These are phyloP conservation scores for Fusarium sp. DNA, from an alignment of 2,329 filamentous ascomycete genomes.

Conservation along the genomic window DNA sequence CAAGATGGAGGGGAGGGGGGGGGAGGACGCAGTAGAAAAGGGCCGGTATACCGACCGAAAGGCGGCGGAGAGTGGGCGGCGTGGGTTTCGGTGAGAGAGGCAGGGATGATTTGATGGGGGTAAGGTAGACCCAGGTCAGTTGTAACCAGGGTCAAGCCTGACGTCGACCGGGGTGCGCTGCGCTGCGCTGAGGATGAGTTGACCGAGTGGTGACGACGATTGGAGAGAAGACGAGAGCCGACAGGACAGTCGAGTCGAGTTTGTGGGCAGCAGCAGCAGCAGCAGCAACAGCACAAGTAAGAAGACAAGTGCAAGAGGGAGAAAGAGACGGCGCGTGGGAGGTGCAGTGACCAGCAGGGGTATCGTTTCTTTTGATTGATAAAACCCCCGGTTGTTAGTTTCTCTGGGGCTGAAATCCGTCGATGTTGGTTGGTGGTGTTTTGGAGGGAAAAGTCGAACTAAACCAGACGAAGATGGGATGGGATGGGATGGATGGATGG, in stretches of 20 bases:
- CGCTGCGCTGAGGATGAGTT: neutral
- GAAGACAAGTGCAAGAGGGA: neutral
- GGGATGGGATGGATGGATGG: constrained; percentile 21
- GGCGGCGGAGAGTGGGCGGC: constrained; percentile 15
- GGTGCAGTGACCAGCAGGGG: constrained; percentile 8
- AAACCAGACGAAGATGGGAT: constrained; percentile 22
- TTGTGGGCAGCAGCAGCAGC: neutral
- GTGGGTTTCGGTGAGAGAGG: constrained; percentile 45
- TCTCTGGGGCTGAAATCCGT: constrained; percentile 24
- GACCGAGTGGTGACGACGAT: neutral
- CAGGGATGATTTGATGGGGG: constrained; percentile 45
- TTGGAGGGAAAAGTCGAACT: constrained; percentile 22
- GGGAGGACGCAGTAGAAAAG: constrained; percentile 30
- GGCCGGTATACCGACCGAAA: constrained; percentile 29
- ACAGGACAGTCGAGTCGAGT: neutral
- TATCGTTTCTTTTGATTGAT: constrained; percentile 16
- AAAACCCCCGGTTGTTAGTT: constrained; percentile 15
- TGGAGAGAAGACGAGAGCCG: neutral
- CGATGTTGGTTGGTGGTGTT: constrained; percentile 26
- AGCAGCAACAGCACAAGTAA: neutral
- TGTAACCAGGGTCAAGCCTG: neutral
- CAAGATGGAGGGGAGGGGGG: constrained; percentile 29
- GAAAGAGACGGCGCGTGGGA: constrained; percentile 5
- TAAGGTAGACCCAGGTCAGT: constrained; percentile 24
- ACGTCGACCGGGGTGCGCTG: neutral